A percentile compares a stretch with the other conserved stretches of the same genome.
Evolutionary conservation across 2,329 filamentous ascomycete species (phyloP).

Genomic region (Monilinia vaccinii-corymbosi): DNA sequence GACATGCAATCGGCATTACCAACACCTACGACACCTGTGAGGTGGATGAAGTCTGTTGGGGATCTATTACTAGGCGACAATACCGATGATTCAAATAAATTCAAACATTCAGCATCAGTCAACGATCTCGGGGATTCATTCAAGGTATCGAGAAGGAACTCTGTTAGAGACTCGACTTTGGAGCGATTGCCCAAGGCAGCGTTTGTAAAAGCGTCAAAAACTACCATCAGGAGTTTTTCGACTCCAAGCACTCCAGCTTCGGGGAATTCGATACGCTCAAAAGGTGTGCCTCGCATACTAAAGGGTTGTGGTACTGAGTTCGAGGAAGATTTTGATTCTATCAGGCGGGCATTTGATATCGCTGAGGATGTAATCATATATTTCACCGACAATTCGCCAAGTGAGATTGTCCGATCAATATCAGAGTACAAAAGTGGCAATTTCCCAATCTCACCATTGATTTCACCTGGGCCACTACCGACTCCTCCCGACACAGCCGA

Average conservation of each 20-base stretch:
- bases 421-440: slow-evolving; percentile 33
- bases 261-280: not conserved
- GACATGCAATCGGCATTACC: slow-evolving; percentile 21
- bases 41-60: slow-evolving; percentile 18
- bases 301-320: slow-evolving; percentile 27
- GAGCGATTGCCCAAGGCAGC: slow-evolving; percentile 22
- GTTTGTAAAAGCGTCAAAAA: slow-evolving; percentile 27
- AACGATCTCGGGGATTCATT: slow-evolving; percentile 9
- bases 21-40: slow-evolving; percentile 9
- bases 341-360: slow-evolving; percentile 40
- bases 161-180: slow-evolving; percentile 2
- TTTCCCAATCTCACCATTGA: slow-evolving; percentile 26
- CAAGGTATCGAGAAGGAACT: not conserved
- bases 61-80: not conserved
- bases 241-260: slow-evolving; percentile 12
- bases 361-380: slow-evolving; percentile 49
- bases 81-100: not conserved
- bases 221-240: slow-evolving; percentile 27
- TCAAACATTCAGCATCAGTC: slow-evolving; percentile 16
- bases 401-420: slow-evolving; percentile 36
- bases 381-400: slow-evolving; percentile 41
- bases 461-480: slow-evolving; percentile 1
- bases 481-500: slow-evolving; percentile 2
- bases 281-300: not conserved
- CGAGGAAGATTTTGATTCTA: slow-evolving; percentile 9